phyloP scores from a whole-genome alignment of 2,329 filamentous ascomycete species.

The Sporothrix euskadiensis region DNA sequence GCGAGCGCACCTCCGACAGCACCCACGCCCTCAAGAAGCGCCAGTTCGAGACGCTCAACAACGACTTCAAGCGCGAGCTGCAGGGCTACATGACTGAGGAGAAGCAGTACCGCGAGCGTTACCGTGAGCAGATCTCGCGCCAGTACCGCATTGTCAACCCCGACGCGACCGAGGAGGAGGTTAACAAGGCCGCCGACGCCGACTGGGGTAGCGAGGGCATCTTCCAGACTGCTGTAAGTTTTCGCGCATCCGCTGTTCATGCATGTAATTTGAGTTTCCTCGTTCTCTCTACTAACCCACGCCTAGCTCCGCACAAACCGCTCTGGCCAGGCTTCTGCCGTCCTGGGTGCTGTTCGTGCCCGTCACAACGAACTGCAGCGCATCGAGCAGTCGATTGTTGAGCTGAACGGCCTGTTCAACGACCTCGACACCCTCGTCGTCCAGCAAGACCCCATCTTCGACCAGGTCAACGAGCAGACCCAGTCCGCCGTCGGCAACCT shows the following conservation, averaged over 20 bases:
- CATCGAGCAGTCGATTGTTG: constrained; percentile 73
- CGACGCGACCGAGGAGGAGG: constrained; percentile 72
- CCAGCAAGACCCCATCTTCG: constrained; percentile 66
- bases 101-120: constrained; percentile 67
- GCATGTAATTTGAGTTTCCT: no score
- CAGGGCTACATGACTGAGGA: constrained; percentile 72
- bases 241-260: background rate
- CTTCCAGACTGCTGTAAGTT: constrained; percentile 76
- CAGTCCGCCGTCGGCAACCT: constrained; percentile 66
- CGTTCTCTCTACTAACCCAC: background rate
- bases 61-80: constrained; percentile 70
- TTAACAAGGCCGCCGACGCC: constrained; percentile 65
- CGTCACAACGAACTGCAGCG: constrained; percentile 81
- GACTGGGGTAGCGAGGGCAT: constrained; percentile 79
- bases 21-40: constrained; percentile 67
- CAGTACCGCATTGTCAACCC: constrained; percentile 83
- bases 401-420: constrained; percentile 69
- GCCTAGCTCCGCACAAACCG: constrained; percentile 71
- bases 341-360: constrained; percentile 75
- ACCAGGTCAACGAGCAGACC: constrained; percentile 64
- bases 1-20: constrained; percentile 61
- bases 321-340: constrained; percentile 68
- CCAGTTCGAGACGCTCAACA: constrained; percentile 69
- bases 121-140: constrained; percentile 74
- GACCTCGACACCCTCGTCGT: constrained; percentile 74